phyloP scores from a whole-genome alignment of 352 stramenopile genomes.

The Phytopythium montanum region DNA sequence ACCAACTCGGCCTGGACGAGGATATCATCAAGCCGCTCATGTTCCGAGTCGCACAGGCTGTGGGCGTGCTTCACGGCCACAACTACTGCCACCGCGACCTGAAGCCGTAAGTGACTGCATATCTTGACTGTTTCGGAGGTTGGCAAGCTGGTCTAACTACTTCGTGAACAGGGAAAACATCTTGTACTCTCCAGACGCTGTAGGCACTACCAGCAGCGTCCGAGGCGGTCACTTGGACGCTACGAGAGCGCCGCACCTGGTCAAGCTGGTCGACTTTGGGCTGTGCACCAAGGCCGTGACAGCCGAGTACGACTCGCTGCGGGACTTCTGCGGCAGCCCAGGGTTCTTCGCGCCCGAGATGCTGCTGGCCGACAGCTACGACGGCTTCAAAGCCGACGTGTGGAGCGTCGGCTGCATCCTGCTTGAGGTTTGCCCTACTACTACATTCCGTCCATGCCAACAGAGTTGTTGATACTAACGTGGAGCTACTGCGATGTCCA shows the following conservation, averaged over 20 bases:
- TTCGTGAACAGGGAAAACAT: slow-evolving; percentile 55
- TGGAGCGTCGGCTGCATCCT: slow-evolving; percentile 87
- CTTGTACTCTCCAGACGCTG: slow-evolving; percentile 36
- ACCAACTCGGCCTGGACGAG: slow-evolving; percentile 42
- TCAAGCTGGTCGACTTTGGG: slow-evolving; percentile 85
- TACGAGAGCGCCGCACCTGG: slow-evolving; percentile 12
- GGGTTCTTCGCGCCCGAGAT: slow-evolving; percentile 88
- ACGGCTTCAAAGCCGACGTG: slow-evolving; percentile 73
- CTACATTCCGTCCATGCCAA: neutral
- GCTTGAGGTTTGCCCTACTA: slow-evolving; percentile 42
- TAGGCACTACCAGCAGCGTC: slow-evolving; percentile 1
- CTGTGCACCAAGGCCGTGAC: slow-evolving; percentile 51
- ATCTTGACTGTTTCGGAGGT: no score
- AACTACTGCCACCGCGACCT: slow-evolving; percentile 79
- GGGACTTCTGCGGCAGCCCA: slow-evolving; percentile 76
- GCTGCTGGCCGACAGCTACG: slow-evolving; percentile 55
- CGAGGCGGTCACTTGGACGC: neutral
- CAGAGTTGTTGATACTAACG: neutral
- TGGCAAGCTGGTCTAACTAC: neutral
- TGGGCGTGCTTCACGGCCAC: slow-evolving; percentile 54
- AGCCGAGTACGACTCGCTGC: slow-evolving; percentile 30
- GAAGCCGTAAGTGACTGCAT: slow-evolving; percentile 45
- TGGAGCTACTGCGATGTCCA: slow-evolving; percentile 11
- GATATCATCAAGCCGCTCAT: slow-evolving; percentile 38
- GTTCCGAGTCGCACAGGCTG: slow-evolving; percentile 37